Base-by-base conservation (phyloP, 176 grass and related monocot genomes). In the Triticum urartu region DNA sequence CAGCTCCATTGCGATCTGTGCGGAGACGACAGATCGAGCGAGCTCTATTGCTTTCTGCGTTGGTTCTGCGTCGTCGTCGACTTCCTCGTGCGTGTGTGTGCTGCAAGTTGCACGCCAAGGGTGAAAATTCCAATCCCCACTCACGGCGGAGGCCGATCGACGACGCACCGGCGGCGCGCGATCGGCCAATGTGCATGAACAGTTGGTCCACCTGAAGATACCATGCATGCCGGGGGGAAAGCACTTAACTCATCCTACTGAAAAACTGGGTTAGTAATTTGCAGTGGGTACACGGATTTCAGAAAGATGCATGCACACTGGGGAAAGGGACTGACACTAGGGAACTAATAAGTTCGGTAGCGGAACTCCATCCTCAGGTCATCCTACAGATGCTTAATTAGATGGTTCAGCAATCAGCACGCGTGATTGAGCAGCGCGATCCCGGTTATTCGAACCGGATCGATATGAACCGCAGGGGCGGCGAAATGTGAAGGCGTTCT, bases 131-230 rank as follows among this genome's bases (percentile, higher is more conserved):
- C 72, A 82, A 90, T 36, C 39, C 79, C 79, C 89, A 91, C 89
- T 91, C 81, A 87, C 89, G 68, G 60, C 67, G 68, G 82, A 66
- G 88, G 75, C 80, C 80, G n/a, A 87, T 87, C 85, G 75, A 78
- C 68, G 85, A 82, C 75, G 75, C 83, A 58, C 60, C 89, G 80
- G 84, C 85, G 36, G 66, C 40, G 61, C 36, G 59, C 77, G 15
- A 79, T 47, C 80, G 85, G 77, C 54, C 75, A 63, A 75, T 56
- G 68, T 91, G 81, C 81, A 81, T 77, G 70, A 91, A 88, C 81
- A 88, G 89, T 88, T 39, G 77, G 77, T 77, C 89, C 89, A 85
- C 89, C 89, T 85, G 89, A 87, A 61, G 85, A 88, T 91, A 69
- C 81, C 86, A 56, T 76, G 25, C 43, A 60, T 68, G 39, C 85